These are phyloP conservation scores for Aspergillus avenaceus DNA, from an alignment of 495 filamentous ascomycete species.

Conservation along the genomic window DNA sequence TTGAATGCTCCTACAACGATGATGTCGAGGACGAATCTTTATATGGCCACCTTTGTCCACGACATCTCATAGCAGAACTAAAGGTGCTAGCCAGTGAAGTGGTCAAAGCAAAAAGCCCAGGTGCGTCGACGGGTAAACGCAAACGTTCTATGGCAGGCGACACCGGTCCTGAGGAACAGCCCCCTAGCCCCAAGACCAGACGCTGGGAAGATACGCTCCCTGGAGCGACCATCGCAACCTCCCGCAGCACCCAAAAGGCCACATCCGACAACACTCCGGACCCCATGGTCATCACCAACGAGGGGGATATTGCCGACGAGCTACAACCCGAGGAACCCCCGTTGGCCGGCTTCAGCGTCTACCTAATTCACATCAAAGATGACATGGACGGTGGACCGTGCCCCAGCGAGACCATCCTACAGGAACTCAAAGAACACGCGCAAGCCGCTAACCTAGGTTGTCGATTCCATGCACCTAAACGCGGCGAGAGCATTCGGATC, in stretches of 20 bases:
- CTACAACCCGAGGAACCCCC: slow-evolving; percentile 23
- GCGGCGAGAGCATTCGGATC: slow-evolving; percentile 46
- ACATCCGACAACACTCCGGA: neutral
- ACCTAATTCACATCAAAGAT: slow-evolving; percentile 85
- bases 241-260: neutral
- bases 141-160: slow-evolving; percentile 18
- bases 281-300: slow-evolving; percentile 7
- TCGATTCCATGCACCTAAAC: slow-evolving; percentile 64
- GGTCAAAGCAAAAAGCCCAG: slow-evolving; percentile 15
- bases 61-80: slow-evolving; percentile 75
- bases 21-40: slow-evolving; percentile 66
- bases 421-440: slow-evolving; percentile 60
- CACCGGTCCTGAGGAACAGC: slow-evolving; percentile 1
- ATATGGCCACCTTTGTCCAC: slow-evolving; percentile 84
- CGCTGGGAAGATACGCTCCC: slow-evolving; percentile 25
- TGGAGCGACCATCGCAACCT: slow-evolving; percentile 2
- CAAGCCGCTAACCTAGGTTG: slow-evolving; percentile 63
- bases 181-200: neutral
- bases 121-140: slow-evolving; percentile 20
- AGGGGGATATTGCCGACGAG: slow-evolving; percentile 10
- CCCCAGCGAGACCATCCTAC: slow-evolving; percentile 61
- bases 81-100: slow-evolving; percentile 66
- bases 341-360: slow-evolving; percentile 54
- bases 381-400: slow-evolving; percentile 59
- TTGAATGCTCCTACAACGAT: slow-evolving; percentile 91